Base-by-base conservation (phyloP, 805 yeast species). In the Candida saitoana region DNA sequence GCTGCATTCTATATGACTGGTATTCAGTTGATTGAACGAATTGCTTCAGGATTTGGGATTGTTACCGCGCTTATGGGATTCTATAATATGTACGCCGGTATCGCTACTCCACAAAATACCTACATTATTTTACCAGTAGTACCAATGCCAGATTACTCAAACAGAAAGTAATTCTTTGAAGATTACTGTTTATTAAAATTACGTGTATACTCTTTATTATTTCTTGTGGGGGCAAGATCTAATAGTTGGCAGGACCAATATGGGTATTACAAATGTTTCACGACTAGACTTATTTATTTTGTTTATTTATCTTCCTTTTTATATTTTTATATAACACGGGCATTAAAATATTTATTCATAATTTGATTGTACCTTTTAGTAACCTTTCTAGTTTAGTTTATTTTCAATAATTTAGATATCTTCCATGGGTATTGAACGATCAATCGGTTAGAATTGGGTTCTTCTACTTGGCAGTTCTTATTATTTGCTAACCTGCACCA, bases 21-120 rank as follows among this genome's bases (percentile, higher is more conserved):
- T 16, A 67, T 60, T 19, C 54, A 52, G 17, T 63, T 65, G 24
- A 59, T 69, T 38, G 58, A 65, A 8, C 70, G 64, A 57, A 86
- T 82, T 15, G 87, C 82, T 42, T 87, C 87, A 42, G 74, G 71
- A 25, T 56, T 78, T 34, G 84, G 85, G 22, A 60, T 80, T 20
- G 49, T 80, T 22, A 68, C 82, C 14, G 71, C 82, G 2, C 62
- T 73, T 38, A 54, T 72, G 44, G 86, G 82, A 15, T 80, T 78
- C 73, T 78, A 76, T 56, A 77, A 78, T 43, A 76, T 81, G 7
- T 77, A 71, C 52, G 82, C 83, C 18, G 82, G 81, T 57, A 66
- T 76, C 18, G 81, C 84, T 6, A 79, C 74, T 40, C 57, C 58
- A 12, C 71, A 77, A 40, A 85, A 83, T 64, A 70, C 82, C 34